Base-by-base conservation (phyloP, 2,329 filamentous ascomycete species). In the Paraphaeosphaeria sporulosa region DNA sequence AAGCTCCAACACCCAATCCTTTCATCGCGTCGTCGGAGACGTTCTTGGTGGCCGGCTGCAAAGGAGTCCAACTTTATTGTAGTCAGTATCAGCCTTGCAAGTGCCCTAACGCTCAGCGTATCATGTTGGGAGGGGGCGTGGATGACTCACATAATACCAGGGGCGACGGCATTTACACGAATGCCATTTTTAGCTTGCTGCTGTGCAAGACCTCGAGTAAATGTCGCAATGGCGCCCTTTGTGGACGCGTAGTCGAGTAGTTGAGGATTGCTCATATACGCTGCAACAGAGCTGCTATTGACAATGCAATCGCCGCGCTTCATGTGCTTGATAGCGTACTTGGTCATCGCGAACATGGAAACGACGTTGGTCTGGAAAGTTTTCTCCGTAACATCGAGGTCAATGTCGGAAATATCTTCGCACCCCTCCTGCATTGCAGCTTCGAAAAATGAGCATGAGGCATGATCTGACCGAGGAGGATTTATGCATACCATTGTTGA, bases 251-350 rank as follows among this genome's bases (percentile, higher is more conserved):
- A 94, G 77, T 94, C 91, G 38, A 94, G 85, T 1, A 93, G 83
- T 69, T 93, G 90, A 0, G 89, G 88, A 1, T 90, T 89, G 38
- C 90, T 90, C 62, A 92, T 85, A 78, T 93, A 94, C 25, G 88
- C 89, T 72, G 93, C 93, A 71, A 94, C 88, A 15, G 89, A 92
- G 40, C 90, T 87, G 73, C 90, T 92, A 80, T 93, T 94, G 82
- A 94, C 91, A 71, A 94, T 92, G 25, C 86, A 87, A 61, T 87
- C 84, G 38, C 91, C 91, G 27, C 78, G 75, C 68, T 86, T 85
- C 86, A 94, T 90, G 76, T 92, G 88, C 1, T 87, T 87, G 21
- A 94, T 82, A 13, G 85, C 79, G 71, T 93, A 91, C 75, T 94
- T 94, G 58, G 90, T 84, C 36, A 93, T 82, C 78, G 88, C 93